Evolutionary conservation across 208 protist species (phyloP).

Genomic region (Leishmania turanica): DNA sequence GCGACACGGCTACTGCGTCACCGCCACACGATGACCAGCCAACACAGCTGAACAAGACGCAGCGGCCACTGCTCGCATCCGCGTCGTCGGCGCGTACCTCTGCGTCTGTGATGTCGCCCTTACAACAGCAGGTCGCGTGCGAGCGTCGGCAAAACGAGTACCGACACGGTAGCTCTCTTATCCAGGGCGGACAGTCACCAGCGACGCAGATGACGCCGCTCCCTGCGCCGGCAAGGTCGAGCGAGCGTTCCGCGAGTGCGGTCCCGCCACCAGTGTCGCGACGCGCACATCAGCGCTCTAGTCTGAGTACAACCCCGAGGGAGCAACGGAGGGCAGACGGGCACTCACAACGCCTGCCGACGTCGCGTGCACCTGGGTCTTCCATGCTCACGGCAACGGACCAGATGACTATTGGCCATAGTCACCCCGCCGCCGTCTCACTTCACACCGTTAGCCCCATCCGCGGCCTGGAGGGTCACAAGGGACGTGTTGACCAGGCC

Average conservation of each 20-base stretch:
- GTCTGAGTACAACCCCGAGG: slow-evolving; percentile 7
- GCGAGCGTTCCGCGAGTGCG: neutral
- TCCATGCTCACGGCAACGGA: neutral
- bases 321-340: neutral
- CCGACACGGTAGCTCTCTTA: neutral
- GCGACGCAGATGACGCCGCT: no score
- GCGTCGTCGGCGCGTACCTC: neutral
- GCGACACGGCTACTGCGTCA: neutral
- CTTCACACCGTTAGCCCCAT: neutral
- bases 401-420: neutral
- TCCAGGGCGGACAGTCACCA: neutral
- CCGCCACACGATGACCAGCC: neutral
- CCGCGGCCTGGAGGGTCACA: neutral
- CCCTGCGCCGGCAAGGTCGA: neutral
- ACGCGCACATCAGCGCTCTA: slow-evolving; percentile 2
- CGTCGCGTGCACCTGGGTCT: neutral
- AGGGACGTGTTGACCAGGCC: neutral
- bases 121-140: neutral
- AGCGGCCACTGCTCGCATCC: neutral
- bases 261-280: slow-evolving; percentile 10
- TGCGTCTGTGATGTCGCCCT: neutral
- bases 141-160: neutral
- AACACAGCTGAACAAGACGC: neutral
- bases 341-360: slow-evolving; percentile 2
- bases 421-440: neutral